phyloP scores from a whole-genome alignment of 495 filamentous ascomycete genomes.

The Penicillium herquei region DNA sequence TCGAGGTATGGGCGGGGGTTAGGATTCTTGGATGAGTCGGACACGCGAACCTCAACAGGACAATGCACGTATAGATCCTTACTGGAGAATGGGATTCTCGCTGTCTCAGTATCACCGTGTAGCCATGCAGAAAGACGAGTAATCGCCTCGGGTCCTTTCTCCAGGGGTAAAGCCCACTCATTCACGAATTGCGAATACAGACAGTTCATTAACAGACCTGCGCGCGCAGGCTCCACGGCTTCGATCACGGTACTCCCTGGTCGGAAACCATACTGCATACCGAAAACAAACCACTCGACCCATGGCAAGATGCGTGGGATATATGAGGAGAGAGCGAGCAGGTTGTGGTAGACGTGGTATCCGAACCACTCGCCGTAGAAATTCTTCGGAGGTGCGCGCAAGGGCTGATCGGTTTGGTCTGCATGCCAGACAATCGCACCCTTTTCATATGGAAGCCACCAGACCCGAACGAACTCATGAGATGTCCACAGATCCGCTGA shows the following conservation, averaged over 20 bases:
- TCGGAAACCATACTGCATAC: conserved; percentile 88
- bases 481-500: conserved; percentile 73
- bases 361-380: conserved; percentile 83
- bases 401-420: conserved; percentile 62
- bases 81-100: conserved; percentile 74
- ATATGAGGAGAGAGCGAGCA: conserved; percentile 75
- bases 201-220: conserved; percentile 91
- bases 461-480: conserved; percentile 86
- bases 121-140: conserved; percentile 82
- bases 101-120: conserved; percentile 55
- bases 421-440: conserved; percentile 86
- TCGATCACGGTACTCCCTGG: conserved; percentile 59
- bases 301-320: conserved; percentile 76
- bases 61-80: conserved; percentile 85
- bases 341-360: conserved; percentile 83
- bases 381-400: conserved; percentile 46
- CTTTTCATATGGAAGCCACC: conserved; percentile 95
- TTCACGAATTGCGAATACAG: conserved; percentile 96
- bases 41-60: conserved; percentile 88
- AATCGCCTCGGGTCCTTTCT: conserved; percentile 85
- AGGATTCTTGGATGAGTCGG: conserved; percentile 61
- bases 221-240: conserved; percentile 75
- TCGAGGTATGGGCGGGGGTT: conserved; percentile 76
- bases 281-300: conserved; percentile 93
- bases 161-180: conserved; percentile 93